Evolutionary conservation across 2,329 filamentous ascomycete genomes (phyloP).

Genomic region (Aspergillus luchuensis): DNA sequence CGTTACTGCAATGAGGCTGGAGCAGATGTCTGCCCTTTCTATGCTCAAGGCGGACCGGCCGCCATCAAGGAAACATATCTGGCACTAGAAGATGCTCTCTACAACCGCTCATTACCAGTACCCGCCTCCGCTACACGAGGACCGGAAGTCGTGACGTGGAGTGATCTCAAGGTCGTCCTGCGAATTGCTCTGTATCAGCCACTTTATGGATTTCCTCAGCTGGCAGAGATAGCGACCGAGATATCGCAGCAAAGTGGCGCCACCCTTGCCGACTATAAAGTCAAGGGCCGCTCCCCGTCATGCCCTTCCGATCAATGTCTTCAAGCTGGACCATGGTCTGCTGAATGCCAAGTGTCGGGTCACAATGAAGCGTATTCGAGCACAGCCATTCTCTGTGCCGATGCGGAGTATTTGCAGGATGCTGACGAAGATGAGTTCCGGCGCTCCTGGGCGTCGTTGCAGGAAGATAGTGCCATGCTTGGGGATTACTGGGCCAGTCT

Average conservation of each 20-base stretch:
- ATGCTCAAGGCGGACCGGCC: constrained; percentile 27
- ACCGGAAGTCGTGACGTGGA: constrained; percentile 41
- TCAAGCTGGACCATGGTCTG: constrained; percentile 34
- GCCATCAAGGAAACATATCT: constrained; percentile 32
- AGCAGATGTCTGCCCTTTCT: constrained; percentile 33
- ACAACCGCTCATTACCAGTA: constrained; percentile 34
- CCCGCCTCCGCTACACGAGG: constrained; percentile 31
- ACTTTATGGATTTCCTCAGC: constrained; percentile 28
- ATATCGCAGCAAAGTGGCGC: constrained; percentile 30
- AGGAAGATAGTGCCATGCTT: constrained; percentile 28
- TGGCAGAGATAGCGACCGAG: constrained; percentile 30
- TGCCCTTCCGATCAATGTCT: constrained; percentile 34
- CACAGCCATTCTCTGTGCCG: constrained; percentile 35
- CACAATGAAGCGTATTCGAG: constrained; percentile 34
- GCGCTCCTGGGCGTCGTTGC: constrained; percentile 25
- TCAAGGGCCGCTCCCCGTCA: constrained; percentile 23
- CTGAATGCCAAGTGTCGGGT: constrained; percentile 27
- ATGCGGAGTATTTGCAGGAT: constrained; percentile 29
- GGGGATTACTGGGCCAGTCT: constrained; percentile 45
- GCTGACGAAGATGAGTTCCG: constrained; percentile 24
- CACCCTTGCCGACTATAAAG: constrained; percentile 35
- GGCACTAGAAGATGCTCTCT: constrained; percentile 26
- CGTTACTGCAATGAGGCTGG: constrained; percentile 36
- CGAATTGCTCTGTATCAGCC: constrained; percentile 39
- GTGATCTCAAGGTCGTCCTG: constrained; percentile 34